Conservation (phyloP, 2,329 filamentous ascomycete species). For the Didymellaceae sp. region DNA sequence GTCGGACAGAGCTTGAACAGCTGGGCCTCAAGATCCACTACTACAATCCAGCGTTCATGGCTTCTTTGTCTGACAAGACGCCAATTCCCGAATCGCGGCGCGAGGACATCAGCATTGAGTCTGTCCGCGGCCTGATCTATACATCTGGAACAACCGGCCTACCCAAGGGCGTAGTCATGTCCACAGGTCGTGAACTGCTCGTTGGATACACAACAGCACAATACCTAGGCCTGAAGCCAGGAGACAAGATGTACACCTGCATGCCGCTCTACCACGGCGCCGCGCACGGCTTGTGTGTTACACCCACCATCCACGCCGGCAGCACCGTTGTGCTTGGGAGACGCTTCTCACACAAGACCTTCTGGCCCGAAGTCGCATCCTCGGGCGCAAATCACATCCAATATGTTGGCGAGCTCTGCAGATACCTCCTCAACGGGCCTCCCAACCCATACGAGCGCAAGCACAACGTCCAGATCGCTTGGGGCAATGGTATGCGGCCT, state of each 20-base stretch:
- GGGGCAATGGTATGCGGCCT: slow-evolving; percentile 52
- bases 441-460: slow-evolving; percentile 39
- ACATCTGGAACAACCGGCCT: slow-evolving; percentile 48
- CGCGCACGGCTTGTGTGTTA: slow-evolving; percentile 41
- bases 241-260: slow-evolving; percentile 44
- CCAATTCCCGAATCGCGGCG: slow-evolving; percentile 34
- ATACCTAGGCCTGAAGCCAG: slow-evolving; percentile 39
- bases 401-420: slow-evolving; percentile 49
- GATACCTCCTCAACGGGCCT: slow-evolving; percentile 46
- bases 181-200: slow-evolving; percentile 39
- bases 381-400: slow-evolving; percentile 43
- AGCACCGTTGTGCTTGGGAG: slow-evolving; percentile 39
- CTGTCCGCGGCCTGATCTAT: slow-evolving; percentile 42
- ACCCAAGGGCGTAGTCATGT: slow-evolving; percentile 41
- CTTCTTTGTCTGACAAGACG: slow-evolving; percentile 28
- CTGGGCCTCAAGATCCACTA: slow-evolving; percentile 36
- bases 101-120: slow-evolving; percentile 32
- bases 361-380: slow-evolving; percentile 47
- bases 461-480: slow-evolving; percentile 45
- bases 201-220: slow-evolving; percentile 28
- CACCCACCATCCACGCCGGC: slow-evolving; percentile 41
- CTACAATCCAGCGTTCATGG: slow-evolving; percentile 37
- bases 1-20: slow-evolving; percentile 31
- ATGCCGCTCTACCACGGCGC: slow-evolving; percentile 49
- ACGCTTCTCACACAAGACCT: slow-evolving; percentile 46